Evolutionary conservation across 2,329 filamentous ascomycete genomes (phyloP), one percentile per base, ranked within the genome.

Genomic region (Pseudohalonectria lignicola): DNA sequence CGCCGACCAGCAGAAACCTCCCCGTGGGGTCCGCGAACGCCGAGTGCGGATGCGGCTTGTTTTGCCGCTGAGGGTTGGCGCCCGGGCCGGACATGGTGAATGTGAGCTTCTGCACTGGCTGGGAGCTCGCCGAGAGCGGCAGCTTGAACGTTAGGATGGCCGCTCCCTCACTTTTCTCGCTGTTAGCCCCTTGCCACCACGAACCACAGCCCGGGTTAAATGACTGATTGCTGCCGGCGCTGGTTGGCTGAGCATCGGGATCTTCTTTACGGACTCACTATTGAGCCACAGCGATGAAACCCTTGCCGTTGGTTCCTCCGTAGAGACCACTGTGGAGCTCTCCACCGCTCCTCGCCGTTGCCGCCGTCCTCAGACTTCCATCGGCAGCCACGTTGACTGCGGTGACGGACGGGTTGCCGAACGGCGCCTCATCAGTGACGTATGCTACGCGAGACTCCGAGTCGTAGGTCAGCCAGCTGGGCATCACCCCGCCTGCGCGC

Each of bases 21-120:
- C 66, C 66, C 0, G 66, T 67, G 1, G 64, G 67, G 43, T 69
- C 71, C 10, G 60, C 53, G 46, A 69, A 61, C 5, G 62, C 63
- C 15, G 67, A 61, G 53, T 76, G 72, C 7, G 70, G 71, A 46
- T 76, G 72, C 5, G 71, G 60, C 5, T 60, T 63, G 40, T 74
- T 65, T 50, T 77, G 73, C n/a, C 72, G 65, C 21, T 47, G 51
- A 4, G 65, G 54, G 33, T 60, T 55, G 10, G 67, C 59, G 0
- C 69, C 69, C 1, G 59, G 57, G 8, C 49, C 45, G 3, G 55
- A 43, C 56, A 67, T 58, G 43, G 58, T 62, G 51, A 63, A 69
- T 28, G 56, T 53, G 35, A 62, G 45, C 41, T 54, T 55, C 42
- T 66, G 57, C 4, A 60, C 37, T 12, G 57, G 44, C 21, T 50